phyloP scores from a whole-genome alignment of 1,284 basidiomycete genomes.

The Cryptococcus sp. region DNA sequence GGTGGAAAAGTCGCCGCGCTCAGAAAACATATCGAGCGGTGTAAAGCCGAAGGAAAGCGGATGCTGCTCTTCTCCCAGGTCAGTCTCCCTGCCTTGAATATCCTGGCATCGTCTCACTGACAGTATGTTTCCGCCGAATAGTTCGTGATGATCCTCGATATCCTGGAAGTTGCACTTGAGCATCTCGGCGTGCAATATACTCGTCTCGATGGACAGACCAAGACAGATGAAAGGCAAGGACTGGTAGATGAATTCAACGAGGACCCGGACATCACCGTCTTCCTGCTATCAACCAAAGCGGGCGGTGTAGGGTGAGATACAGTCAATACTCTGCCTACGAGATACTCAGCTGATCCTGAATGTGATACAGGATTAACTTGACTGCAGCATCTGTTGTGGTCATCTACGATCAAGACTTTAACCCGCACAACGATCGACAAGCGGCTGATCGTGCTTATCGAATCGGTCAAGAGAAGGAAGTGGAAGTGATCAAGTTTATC shows the following conservation, averaged over 20 bases:
- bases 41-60: conserved; percentile 71
- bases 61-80: conserved; percentile 93
- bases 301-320: conserved; percentile 59
- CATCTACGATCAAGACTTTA: conserved; percentile 98
- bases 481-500: conserved; percentile 81
- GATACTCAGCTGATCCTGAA: conserved; percentile 34
- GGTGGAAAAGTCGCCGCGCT: conserved; percentile 85
- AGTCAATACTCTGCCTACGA: not conserved
- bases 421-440: conserved; percentile 82
- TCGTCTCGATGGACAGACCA: conserved; percentile 90
- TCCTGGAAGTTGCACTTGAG: conserved; percentile 82
- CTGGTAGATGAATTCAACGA: conserved; percentile 97
- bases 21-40: conserved; percentile 69
- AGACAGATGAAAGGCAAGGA: conserved; percentile 89
- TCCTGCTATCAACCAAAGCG: conserved; percentile 93
- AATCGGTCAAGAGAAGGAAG: conserved; percentile 60
- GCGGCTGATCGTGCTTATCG: conserved; percentile 97
- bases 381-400: conserved; percentile 91
- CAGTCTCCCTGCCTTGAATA: conserved; percentile 23
- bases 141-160: conserved; percentile 95
- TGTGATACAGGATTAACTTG: conserved; percentile 71
- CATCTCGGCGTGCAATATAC: conserved; percentile 75
- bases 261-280: conserved; percentile 84
- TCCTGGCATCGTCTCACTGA: conserved; percentile 4
- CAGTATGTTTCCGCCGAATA: conserved; percentile 42